Evolutionary conservation across 495 filamentous ascomycete genomes (phyloP).

Genomic region (Aspergillus nidulans): DNA sequence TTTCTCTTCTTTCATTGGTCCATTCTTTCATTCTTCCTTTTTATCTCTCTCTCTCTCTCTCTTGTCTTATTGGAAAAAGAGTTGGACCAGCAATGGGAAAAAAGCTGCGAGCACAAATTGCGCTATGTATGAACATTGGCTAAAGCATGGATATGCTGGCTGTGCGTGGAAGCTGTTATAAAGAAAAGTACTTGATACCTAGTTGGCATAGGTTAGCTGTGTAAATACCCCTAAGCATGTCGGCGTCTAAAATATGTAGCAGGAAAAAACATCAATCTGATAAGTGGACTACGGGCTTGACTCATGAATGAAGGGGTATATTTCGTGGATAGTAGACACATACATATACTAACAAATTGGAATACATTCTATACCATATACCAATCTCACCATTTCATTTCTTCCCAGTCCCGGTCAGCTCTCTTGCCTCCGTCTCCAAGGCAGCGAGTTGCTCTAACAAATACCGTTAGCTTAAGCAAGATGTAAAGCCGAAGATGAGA

Average conservation of each 20-base stretch:
- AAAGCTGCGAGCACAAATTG: too few species aligned
- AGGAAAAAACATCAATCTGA: neutral
- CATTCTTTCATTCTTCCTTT: too few species aligned
- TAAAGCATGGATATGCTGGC: too few species aligned
- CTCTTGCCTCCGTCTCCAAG: conserved; percentile 41
- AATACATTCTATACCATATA: neutral
- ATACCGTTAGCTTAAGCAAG: neutral
- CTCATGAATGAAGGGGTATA: neutral
- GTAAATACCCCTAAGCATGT: too few species aligned
- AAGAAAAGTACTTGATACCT: too few species aligned
- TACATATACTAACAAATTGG: neutral
- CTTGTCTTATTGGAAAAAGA: too few species aligned
- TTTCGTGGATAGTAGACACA: neutral
- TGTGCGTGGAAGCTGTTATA: too few species aligned
- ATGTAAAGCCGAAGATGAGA: neutral
- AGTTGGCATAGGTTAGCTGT: too few species aligned
- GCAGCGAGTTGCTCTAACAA: conserved; percentile 37
- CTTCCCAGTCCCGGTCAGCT: conserved; percentile 32
- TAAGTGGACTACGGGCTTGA: neutral
- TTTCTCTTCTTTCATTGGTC: too few species aligned
- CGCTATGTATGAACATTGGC: too few species aligned
- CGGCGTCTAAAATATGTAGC: neutral
- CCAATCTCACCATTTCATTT: conserved; percentile 3
- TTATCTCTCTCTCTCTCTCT: too few species aligned
- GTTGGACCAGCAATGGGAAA: too few species aligned